Conservation (phyloP, 331 rosid genomes). For the Erythrophleum ivorense region DNA sequence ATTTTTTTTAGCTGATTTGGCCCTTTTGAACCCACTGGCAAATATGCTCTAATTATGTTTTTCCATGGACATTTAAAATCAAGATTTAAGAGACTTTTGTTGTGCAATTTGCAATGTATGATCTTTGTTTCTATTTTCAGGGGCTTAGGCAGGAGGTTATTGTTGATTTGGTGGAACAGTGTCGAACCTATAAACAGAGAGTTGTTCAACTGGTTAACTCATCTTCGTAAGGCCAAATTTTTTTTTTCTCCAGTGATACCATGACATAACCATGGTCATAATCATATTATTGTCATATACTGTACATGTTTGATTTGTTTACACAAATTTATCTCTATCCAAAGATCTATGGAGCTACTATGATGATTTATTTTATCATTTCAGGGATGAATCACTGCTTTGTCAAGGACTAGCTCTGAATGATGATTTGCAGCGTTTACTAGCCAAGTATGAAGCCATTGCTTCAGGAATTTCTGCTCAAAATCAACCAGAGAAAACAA, state of each 20-base stretch:
- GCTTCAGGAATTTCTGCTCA: constrained; percentile 70
- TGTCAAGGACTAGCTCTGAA: constrained; percentile 93
- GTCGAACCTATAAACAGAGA: constrained; percentile 92
- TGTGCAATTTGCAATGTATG: constrained; percentile 13
- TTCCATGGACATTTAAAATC: neutral
- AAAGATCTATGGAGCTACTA: constrained; percentile 7
- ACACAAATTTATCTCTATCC: constrained; percentile 26
- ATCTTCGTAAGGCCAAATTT: constrained; percentile 78
- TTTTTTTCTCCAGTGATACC: constrained; percentile 24
- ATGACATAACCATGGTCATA: neutral
- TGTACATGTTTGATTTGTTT: constrained; percentile 35
- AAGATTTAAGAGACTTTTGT: neutral
- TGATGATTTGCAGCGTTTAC: constrained; percentile 94
- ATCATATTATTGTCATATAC: neutral
- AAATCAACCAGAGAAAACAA: constrained; percentile 56
- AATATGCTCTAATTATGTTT: neutral
- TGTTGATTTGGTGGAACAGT: constrained; percentile 91
- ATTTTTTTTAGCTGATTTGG: neutral
- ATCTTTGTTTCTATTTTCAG: constrained; percentile 53
- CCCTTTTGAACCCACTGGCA: neutral
- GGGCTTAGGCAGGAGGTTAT: constrained; percentile 94
- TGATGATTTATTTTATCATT: constrained; percentile 29
- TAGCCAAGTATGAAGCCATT: constrained; percentile 89
- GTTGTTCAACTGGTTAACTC: constrained; percentile 98
- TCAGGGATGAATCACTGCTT: constrained; percentile 92